Base-by-base conservation (phyloP, 495 filamentous ascomycete species). In the Recurvomyces mirabilis region DNA sequence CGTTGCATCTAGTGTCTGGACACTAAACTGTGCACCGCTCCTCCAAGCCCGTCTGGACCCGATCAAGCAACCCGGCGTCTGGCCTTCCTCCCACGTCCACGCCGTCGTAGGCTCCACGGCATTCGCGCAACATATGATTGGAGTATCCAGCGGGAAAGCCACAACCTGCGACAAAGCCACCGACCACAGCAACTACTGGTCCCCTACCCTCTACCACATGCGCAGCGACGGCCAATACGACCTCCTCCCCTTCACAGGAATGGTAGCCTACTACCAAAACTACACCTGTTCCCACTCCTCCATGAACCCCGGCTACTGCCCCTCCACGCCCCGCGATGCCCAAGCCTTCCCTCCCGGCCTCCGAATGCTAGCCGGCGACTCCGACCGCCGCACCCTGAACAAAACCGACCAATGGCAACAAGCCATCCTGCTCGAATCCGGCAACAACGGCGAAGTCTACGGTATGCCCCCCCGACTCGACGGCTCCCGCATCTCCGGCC, bases 401-500 rank as follows among this genome's bases (percentile, higher is more conserved):
- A 38, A 37, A 9, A 44, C 14, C 19, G 22, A 44, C 9, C 28
- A 12, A 29, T 17, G 24, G 41, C 28, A 24, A 36, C 29, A 29
- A 36, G 11, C n/a, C 2, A 22, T 4, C 18, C 21, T 21, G 28
- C 2, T 36, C 28, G 23, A 34, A 20, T 5, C 41, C 24, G 31
- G 41, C 22, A 14, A 35, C 22, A 6, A 14, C 7, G 41, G 41
- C 5, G 41, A 29, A n/a, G 24, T 44, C 29, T 29, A 44, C 41
- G 41, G 41, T 14, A 20, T 44, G 13, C 18, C 28, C 7, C 12
- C 26, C 5, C 14, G 15, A 11, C 20, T 21, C 15, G 26, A 24
- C 13, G 28, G 19, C 1, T n/a, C n/a, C 18, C 12, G 72, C 7
- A 69, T 84, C 37, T 77, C 82, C 38, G 57, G 62, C 17, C 71